phyloP scores from a whole-genome alignment of 2,329 filamentous ascomycete species.

The Monosporascus sp. region DNA sequence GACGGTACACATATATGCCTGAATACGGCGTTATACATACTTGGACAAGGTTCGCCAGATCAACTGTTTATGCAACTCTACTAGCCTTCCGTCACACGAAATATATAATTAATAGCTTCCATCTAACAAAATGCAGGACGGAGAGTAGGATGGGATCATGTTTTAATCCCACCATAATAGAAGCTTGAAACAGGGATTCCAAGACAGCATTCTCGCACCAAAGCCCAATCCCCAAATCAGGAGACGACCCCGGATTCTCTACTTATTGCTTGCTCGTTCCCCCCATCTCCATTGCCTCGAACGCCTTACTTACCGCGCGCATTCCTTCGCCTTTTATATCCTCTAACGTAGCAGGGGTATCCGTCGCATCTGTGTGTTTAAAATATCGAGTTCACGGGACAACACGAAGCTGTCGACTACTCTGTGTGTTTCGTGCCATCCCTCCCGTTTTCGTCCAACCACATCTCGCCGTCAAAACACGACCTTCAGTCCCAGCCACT shows the following conservation, averaged over 20 bases:
- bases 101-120: too few species aligned
- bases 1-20: too few species aligned
- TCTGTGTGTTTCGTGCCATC: neutral
- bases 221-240: neutral
- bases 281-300: neutral
- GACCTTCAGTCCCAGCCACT: constrained; percentile 20
- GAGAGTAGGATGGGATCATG: neutral
- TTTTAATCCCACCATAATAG: neutral
- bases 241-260: neutral
- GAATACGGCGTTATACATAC: too few species aligned
- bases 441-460: constrained; percentile 24
- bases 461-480: constrained; percentile 24
- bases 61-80: too few species aligned
- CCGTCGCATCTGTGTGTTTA: neutral
- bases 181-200: neutral
- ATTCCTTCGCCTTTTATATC: neutral
- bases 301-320: neutral
- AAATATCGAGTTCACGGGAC: neutral
- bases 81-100: too few species aligned
- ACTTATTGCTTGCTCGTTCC: neutral
- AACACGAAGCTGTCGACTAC: neutral
- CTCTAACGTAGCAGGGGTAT: neutral
- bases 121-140: too few species aligned
- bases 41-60: too few species aligned
- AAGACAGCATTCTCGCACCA: neutral